phyloP scores from a whole-genome alignment of 331 rosid genomes.

The Rosa hybrid region DNA sequence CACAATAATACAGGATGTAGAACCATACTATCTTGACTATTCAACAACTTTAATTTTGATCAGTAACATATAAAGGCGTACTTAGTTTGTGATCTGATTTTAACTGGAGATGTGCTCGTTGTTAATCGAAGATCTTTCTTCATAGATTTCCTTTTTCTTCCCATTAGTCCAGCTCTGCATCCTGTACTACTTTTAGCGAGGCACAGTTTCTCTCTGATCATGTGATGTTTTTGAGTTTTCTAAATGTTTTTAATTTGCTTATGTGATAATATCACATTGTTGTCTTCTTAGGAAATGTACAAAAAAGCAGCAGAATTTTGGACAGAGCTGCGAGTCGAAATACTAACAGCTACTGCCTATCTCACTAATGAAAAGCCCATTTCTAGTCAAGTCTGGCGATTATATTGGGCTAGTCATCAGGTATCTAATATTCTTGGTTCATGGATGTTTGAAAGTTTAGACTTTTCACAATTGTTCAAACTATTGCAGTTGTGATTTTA shows the following conservation, averaged over 20 bases:
- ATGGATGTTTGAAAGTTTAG: not conserved
- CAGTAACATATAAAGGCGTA: not conserved
- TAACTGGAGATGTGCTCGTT: not conserved
- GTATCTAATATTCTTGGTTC: conserved; percentile 34
- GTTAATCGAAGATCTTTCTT: not conserved
- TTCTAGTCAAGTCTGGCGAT: conserved; percentile 88
- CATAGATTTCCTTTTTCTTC: not conserved
- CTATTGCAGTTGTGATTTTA: conserved; percentile 5
- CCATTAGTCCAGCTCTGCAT: not conserved
- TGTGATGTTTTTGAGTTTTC: not conserved
- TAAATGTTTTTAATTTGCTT: not conserved
- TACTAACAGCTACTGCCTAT: conserved; percentile 71
- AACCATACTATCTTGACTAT: not conserved
- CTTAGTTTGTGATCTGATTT: not conserved
- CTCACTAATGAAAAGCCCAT: conserved; percentile 68
- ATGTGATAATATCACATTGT: conserved; percentile 2
- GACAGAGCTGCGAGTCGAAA: conserved; percentile 84
- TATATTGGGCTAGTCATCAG: conserved; percentile 99
- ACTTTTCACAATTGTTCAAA: not conserved
- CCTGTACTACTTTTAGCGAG: not conserved
- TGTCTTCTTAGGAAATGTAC: conserved; percentile 70
- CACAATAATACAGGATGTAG: not conserved
- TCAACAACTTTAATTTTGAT: not conserved
- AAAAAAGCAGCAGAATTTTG: conserved; percentile 91
- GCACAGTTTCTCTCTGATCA: not conserved